Percentiles rank a stretch among this genome's conserved stretches.
These are phyloP conservation scores for Kewa caespitosa DNA, from an alignment of 179 eudicot species.

Conservation along the genomic window DNA sequence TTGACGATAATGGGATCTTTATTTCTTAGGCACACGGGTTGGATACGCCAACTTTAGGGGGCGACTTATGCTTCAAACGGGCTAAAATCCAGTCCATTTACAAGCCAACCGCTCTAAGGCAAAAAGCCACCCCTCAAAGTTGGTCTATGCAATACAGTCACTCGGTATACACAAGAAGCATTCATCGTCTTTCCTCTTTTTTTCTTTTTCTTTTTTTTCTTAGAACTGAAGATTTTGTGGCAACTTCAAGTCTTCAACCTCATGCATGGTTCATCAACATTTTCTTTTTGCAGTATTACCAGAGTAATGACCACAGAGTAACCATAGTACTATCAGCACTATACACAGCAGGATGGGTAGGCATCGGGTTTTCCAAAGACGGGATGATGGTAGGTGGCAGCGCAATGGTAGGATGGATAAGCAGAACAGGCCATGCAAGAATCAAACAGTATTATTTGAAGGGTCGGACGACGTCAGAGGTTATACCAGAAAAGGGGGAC, in stretches of 20 bases:
- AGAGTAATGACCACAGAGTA: slow-evolving; percentile 60
- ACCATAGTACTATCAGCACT: slow-evolving; percentile 71
- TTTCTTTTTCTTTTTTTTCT: not conserved
- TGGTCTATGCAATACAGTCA: no score
- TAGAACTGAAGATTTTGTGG: no score
- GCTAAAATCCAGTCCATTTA: no score
- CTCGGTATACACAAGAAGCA: not conserved
- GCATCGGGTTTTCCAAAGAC: slow-evolving; percentile 79
- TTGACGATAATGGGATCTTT: not conserved
- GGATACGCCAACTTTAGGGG: no score
- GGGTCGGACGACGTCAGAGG: slow-evolving; percentile 52
- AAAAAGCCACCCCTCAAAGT: no score
- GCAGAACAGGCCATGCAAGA: slow-evolving; percentile 52
- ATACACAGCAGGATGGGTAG: slow-evolving; percentile 95
- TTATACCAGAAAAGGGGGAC: slow-evolving; percentile 61
- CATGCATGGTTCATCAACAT: not conserved
- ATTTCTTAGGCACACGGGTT: no score
- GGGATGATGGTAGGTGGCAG: slow-evolving; percentile 89
- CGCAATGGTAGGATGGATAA: slow-evolving; percentile 95
- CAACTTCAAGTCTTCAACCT: no score
- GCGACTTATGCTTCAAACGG: no score
- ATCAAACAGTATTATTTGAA: slow-evolving; percentile 63
- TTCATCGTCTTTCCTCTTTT: not conserved
- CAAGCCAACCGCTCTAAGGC: no score
- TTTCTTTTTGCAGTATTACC: slow-evolving; percentile 62